These are phyloP conservation scores for Magnusiomyces sp. DNA, from an alignment of 1,139 yeast genomes.

Conservation along the genomic window DNA sequence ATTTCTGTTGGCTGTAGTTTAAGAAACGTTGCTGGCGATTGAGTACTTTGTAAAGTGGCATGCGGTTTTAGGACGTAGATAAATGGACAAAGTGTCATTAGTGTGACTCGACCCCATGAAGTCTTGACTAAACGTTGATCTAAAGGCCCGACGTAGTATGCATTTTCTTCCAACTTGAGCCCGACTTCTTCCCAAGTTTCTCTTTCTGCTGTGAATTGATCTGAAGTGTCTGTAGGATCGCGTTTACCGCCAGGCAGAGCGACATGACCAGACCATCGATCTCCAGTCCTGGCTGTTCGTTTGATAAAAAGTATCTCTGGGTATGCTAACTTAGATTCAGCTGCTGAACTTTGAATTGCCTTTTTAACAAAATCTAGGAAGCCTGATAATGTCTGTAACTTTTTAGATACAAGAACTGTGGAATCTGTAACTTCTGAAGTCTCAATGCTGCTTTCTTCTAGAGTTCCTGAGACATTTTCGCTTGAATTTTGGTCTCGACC, in stretches of 20 bases:
- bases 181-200: conserved; percentile 37
- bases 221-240: conserved; percentile 31
- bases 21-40: conserved; percentile 10
- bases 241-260: conserved; percentile 37
- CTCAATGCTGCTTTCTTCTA: too few relatives aligned
- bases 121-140: conserved; percentile 32
- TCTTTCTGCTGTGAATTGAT: conserved; percentile 30
- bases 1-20: conserved; percentile 30
- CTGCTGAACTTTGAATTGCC: too few relatives aligned
- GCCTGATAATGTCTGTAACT: too few relatives aligned
- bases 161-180: conserved; percentile 26
- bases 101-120: conserved; percentile 29
- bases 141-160: conserved; percentile 29
- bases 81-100: conserved; percentile 33
- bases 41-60: conserved; percentile 15
- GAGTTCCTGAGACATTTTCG: too few relatives aligned
- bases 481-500: too few relatives aligned
- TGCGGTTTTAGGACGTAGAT: conserved; percentile 26
- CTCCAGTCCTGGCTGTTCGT: conserved; percentile 30
- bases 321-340: conserved; percentile 1
- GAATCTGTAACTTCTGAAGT: too few relatives aligned
- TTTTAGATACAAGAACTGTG: too few relatives aligned
- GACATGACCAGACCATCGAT: conserved; percentile 38
- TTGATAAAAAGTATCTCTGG: conserved; percentile 33
- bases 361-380: too few relatives aligned